Base-by-base conservation (phyloP, 2,329 filamentous ascomycete species). In the Chaetomium strumarium region DNA sequence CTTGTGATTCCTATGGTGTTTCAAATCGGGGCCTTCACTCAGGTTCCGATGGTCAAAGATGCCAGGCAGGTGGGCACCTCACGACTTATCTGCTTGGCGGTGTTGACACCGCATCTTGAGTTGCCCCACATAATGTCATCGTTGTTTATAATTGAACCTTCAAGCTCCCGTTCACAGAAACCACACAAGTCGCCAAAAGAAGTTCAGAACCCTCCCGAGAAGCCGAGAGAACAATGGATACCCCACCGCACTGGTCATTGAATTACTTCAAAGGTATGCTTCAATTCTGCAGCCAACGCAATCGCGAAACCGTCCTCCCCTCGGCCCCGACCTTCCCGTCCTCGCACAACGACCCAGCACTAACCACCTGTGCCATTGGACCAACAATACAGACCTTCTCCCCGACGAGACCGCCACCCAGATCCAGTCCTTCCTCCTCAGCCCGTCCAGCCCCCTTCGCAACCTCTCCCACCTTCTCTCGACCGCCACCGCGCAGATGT, bases 361-460 rank as follows among this genome's bases (percentile, higher is more conserved):
- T 24, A 7, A 14, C 33, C 33, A 12, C 11, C 13, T 5, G 13
- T 14, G 33, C 11, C 33, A 14, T 11, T 14, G 33, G 12, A 11
- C 9, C 5, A 11, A 5, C 5, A 19, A 30, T 37, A 12, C 33
- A 59, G 56, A 50, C 38, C 14, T 52, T 48, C 53, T 62, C 45
- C 60, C 56, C 14, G 29, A 37, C 0, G 19, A 34, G 13, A 24
- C 46, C 17, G 17, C 52, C 38, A 4, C 19, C 14, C 39, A 45
- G 41, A 24, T 57, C 37, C 17, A 45, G 7, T 16, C 71, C 40
- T 69, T 80, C 67, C 60, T 79, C 53, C 68, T 80, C 44, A 67
- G 72, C 63, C 72, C 72, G 14, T 63, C 70, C 45, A 72, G 75
- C 5, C 72, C 75, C 8, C 55, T 79, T 13, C 75, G 75, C 58